Base-by-base conservation (phyloP, 352 stramenopile genomes). In the Phytophthora idaei region DNA sequence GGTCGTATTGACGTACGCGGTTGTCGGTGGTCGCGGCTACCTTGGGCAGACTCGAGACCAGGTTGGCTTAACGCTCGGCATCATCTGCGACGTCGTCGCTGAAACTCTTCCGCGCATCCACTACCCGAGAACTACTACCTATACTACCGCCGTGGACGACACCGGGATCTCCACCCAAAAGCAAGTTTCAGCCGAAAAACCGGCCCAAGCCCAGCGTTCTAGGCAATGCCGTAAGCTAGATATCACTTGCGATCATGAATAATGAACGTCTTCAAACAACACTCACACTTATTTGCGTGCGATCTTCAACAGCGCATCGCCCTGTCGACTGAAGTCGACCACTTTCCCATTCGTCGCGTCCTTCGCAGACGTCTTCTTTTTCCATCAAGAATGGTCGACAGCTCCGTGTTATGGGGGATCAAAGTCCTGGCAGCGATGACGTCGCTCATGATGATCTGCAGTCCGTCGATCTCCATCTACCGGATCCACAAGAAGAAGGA, bases 381-480 rank as follows among this genome's bases (percentile, higher is more conserved):
- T 45, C 0, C 5, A 42, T 12, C 21, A 21, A 44, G 8, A 5
- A 76, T 76, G 68, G 58, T 66, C 1, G 45, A 56, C 39, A 60
- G 41, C 32, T 55, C 57, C 0, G 53, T 69, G 21, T 52, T 76
- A 28, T 64, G 71, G 28, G n/a, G 46, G 28, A 59, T 81, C 46
- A 65, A 70, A 29, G 52, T 69, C 15, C 39, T 77, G 46, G 70
- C 67, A 21, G 68, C 71, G 28, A 61, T 55, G 46, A 56, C 69
- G 14, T 74, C 68, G 21, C 51, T 74, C 17, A 60, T 76, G 34
- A 73, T 73, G 65, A 52, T 73, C 11, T 69, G 73, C 27, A 87
- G 76, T 47, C 78, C 76, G 28, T 78, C 77, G n/a, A 71, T 76
- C 27, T 73, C 69, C 5, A 78, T 87, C 46, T 71, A 68, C 15